A percentile compares a stretch with the other conserved stretches of the same genome.
phyloP scores from a whole-genome alignment of 805 yeast genomes.

The Dipodascopsis uninucleata region DNA sequence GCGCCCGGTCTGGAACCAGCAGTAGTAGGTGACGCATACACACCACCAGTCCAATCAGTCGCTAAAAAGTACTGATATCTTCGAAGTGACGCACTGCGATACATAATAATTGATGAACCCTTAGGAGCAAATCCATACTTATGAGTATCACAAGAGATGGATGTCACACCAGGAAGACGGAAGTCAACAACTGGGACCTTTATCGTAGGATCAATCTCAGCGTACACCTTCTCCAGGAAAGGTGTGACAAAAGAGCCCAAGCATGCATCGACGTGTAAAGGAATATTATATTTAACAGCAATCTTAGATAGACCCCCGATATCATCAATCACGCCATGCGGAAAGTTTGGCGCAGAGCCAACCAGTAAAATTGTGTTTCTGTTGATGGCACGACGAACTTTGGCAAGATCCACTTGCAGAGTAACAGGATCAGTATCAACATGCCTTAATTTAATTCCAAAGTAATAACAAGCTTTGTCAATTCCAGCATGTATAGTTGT shows the following conservation, averaged over 20 bases:
- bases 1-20: slow-evolving; percentile 99
- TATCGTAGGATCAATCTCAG: slow-evolving; percentile 33
- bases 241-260: slow-evolving; percentile 89
- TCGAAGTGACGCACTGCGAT: slow-evolving; percentile 64
- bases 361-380: slow-evolving; percentile 75
- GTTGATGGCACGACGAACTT: slow-evolving; percentile 64
- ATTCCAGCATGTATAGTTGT: slow-evolving; percentile 90
- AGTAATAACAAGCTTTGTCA: slow-evolving; percentile 87
- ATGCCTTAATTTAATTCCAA: slow-evolving; percentile 77
- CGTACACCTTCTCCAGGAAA: slow-evolving; percentile 65
- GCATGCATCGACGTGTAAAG: slow-evolving; percentile 94
- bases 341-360: slow-evolving; percentile 96
- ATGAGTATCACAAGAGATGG: slow-evolving; percentile 99
- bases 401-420: slow-evolving; percentile 60
- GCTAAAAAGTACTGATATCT: slow-evolving; percentile 78
- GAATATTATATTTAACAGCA: slow-evolving; percentile 66
- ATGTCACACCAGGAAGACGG: slow-evolving; percentile 83
- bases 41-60: slow-evolving; percentile 89
- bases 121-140: slow-evolving; percentile 98
- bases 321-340: slow-evolving; percentile 94
- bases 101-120: slow-evolving; percentile 91
- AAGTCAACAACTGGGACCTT: slow-evolving; percentile 67
- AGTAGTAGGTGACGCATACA: slow-evolving; percentile 92
- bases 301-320: slow-evolving; percentile 65
- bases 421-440: slow-evolving; percentile 70